Evolutionary conservation across 805 yeast genomes (phyloP).

Genomic region (Hanseniaspora thailandica): DNA sequence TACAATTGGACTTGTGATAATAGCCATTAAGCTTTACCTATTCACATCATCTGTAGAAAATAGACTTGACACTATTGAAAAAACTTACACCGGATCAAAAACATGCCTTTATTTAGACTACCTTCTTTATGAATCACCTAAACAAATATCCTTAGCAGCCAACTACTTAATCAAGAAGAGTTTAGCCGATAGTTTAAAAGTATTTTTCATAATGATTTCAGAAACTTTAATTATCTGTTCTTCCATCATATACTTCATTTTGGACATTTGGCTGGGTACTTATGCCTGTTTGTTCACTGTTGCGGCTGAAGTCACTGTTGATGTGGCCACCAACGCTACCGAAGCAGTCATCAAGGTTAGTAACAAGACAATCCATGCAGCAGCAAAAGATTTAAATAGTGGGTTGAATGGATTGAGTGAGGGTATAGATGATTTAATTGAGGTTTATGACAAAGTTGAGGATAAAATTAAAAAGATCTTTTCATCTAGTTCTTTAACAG

Average conservation of each 20-base stretch:
- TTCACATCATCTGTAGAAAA: slow-evolving; percentile 39
- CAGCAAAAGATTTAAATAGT: slow-evolving; percentile 52
- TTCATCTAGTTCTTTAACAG: slow-evolving; percentile 32
- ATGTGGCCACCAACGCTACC: slow-evolving; percentile 62
- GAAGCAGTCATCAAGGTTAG: slow-evolving; percentile 49
- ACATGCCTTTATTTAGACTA: slow-evolving; percentile 33
- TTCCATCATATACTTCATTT: slow-evolving; percentile 46
- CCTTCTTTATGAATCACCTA: slow-evolving; percentile 39
- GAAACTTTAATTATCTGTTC: slow-evolving; percentile 47
- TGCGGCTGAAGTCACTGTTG: slow-evolving; percentile 58
- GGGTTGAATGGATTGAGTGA: slow-evolving; percentile 53
- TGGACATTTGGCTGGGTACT: slow-evolving; percentile 73
- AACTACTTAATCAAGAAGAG: slow-evolving; percentile 40
- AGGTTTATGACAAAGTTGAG: slow-evolving; percentile 41
- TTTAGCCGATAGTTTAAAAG: slow-evolving; percentile 39
- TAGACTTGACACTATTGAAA: slow-evolving; percentile 33
- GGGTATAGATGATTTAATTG: slow-evolving; percentile 46
- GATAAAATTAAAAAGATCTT: slow-evolving; percentile 47
- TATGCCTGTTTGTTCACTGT: slow-evolving; percentile 72
- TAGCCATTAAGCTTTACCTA: slow-evolving; percentile 48
- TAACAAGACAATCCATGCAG: slow-evolving; percentile 43
- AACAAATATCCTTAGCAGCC: slow-evolving; percentile 43
- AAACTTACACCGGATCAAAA: slow-evolving; percentile 30
- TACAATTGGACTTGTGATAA: slow-evolving; percentile 43
- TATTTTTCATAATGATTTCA: slow-evolving; percentile 34